phyloP scores from a whole-genome alignment of 2,329 filamentous ascomycete genomes.

The Leptographium galeiforme region DNA sequence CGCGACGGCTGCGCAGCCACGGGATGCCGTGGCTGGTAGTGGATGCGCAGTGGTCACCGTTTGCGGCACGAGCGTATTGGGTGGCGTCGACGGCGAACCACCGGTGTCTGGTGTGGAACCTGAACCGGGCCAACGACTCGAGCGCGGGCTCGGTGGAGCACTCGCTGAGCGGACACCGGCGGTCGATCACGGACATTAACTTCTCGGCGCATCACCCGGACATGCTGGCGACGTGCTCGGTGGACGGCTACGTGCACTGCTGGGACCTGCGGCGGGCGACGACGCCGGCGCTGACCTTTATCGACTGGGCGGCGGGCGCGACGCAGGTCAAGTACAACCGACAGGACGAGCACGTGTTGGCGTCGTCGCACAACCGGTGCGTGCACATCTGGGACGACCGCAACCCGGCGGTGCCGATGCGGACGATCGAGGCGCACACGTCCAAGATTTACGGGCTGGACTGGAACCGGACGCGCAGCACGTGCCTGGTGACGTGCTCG shows the following conservation, averaged over 20 bases:
- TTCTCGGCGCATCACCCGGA: conserved; percentile 90
- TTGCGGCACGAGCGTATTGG: conserved; percentile 81
- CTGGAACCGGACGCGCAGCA: conserved; percentile 70
- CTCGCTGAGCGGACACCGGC: conserved; percentile 66
- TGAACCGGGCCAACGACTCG: conserved; percentile 66
- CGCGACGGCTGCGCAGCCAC: conserved; percentile 67
- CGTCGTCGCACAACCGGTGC: conserved; percentile 80
- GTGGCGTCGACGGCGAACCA: conserved; percentile 90
- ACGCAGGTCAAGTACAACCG: conserved; percentile 94
- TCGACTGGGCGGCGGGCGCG: conserved; percentile 85
- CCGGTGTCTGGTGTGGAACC: conserved; percentile 86
- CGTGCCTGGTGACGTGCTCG: conserved; percentile 72
- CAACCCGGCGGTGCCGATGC: conserved; percentile 62
- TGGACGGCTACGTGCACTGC: conserved; percentile 84
- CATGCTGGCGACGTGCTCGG: conserved; percentile 75
- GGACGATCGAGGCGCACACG: conserved; percentile 73
- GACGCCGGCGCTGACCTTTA: conserved; percentile 66
- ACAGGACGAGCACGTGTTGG: conserved; percentile 72
- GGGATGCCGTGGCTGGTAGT: conserved; percentile 89
- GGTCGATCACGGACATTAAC: conserved; percentile 92
- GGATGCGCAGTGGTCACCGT: conserved; percentile 94
- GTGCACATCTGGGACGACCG: conserved; percentile 85
- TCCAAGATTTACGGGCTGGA: conserved; percentile 94
- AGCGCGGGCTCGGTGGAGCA: conserved; percentile 63
- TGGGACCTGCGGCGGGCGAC: conserved; percentile 74